phyloP scores from a whole-genome alignment of 208 protist genomes.

The Angomonas deanei region DNA sequence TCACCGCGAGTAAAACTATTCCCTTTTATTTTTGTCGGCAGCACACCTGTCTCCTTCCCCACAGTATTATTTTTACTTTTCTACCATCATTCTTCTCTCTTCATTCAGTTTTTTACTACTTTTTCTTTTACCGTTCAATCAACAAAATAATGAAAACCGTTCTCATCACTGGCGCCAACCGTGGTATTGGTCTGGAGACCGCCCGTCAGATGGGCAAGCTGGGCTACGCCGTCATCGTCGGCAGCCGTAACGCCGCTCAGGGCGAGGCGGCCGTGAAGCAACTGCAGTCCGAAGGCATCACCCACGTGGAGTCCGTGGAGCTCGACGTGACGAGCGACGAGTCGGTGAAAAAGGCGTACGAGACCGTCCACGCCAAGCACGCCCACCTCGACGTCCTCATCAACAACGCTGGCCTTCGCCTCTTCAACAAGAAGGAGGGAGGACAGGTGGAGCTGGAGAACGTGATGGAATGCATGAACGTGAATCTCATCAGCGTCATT shows the following conservation, averaged over 20 bases:
- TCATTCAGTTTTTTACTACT: slow-evolving; percentile 2
- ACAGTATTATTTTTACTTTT: too few relatives aligned
- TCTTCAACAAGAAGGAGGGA: slow-evolving; percentile 9
- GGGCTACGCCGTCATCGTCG: slow-evolving; percentile 63
- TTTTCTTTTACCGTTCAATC: background rate
- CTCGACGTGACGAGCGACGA: slow-evolving; percentile 40
- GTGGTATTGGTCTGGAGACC: slow-evolving; percentile 74
- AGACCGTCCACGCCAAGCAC: slow-evolving; percentile 30
- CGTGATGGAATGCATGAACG: slow-evolving; percentile 38
- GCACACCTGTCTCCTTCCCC: too few relatives aligned
- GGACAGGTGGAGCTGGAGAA: slow-evolving; percentile 26
- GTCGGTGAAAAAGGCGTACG: slow-evolving; percentile 42
- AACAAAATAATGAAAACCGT: slow-evolving; percentile 3
- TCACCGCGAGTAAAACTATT: too few relatives aligned
- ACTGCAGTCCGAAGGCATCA: slow-evolving; percentile 23
- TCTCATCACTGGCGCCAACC: slow-evolving; percentile 77
- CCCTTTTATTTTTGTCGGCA: too few relatives aligned
- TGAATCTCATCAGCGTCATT: slow-evolving; percentile 52
- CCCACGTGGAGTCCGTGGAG: slow-evolving; percentile 29
- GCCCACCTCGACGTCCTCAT: slow-evolving; percentile 56
- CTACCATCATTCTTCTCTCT: slow-evolving; percentile 7
- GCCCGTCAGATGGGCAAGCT: slow-evolving; percentile 47
- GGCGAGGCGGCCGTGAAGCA: slow-evolving; percentile 36
- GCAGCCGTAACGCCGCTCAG: slow-evolving; percentile 26
- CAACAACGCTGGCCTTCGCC: slow-evolving; percentile 56